Percentiles rank a stretch among this genome's conserved stretches.
Evolutionary conservation across 139 green algal species (phyloP).

Genomic region (Medakamo hakoo): DNA sequence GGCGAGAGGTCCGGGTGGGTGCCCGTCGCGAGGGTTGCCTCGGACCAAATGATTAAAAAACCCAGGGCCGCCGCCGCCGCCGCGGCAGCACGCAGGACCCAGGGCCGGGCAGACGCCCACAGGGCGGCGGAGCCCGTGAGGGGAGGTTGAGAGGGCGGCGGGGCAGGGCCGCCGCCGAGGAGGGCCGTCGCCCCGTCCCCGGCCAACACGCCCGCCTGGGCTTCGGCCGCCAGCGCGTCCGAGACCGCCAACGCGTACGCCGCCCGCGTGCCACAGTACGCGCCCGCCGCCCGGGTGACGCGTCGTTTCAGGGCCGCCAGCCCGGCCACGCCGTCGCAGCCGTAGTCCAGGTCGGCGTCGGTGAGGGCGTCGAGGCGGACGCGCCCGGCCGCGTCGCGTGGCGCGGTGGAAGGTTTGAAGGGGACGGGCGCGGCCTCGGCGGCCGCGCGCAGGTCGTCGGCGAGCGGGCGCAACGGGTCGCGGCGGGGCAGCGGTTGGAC

Average conservation of each 20-base stretch:
- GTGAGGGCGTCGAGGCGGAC: conserved; percentile 18
- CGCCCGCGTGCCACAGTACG: conserved; percentile 25
- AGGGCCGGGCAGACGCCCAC: conserved; percentile 15
- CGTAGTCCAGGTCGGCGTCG: conserved; percentile 50
- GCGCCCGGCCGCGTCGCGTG: conserved; percentile 5
- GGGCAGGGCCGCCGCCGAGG: conserved; percentile 1
- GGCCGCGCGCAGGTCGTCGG: conserved; percentile 23
- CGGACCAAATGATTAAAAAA: conserved; percentile 59
- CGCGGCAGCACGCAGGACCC: conserved; percentile 16
- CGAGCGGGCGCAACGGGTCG: conserved; percentile 51
- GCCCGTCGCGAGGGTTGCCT: conserved; percentile 64
- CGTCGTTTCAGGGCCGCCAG: conserved; percentile 33
- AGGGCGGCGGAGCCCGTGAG: background rate
- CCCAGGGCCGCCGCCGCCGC: conserved; percentile 31
- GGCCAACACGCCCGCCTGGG: too few species aligned
- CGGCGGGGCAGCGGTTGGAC: conserved; percentile 45
- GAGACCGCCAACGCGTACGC: background rate
- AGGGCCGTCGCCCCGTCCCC: background rate
- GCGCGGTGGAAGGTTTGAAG: conserved; percentile 25
- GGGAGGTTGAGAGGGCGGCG: background rate
- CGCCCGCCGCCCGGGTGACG: conserved; percentile 15
- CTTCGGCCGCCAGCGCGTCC: background rate
- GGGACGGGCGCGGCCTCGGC: conserved; percentile 28
- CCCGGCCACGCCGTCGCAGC: conserved; percentile 21
- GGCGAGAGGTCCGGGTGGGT: conserved; percentile 60